These are phyloP conservation scores for Chenopodium formosanum DNA, from an alignment of 148 eudicot species.

Conservation along the genomic window DNA sequence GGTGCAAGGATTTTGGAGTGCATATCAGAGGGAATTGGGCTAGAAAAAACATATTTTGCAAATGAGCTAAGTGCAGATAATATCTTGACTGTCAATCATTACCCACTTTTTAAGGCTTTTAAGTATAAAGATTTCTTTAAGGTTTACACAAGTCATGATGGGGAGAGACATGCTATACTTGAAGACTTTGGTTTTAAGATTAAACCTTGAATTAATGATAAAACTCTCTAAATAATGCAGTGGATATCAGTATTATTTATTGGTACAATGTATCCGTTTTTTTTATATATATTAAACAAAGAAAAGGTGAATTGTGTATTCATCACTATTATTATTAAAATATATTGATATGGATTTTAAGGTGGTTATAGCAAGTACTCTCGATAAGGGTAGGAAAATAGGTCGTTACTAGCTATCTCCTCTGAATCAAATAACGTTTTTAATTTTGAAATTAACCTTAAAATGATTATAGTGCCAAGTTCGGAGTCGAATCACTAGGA, in stretches of 20 bases:
- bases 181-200: conserved; percentile 12
- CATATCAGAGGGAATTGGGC: conserved; percentile 30
- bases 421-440: no score
- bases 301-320: no score
- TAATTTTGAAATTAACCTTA: no score
- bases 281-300: no score
- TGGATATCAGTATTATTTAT: neutral
- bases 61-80: conserved; percentile 17
- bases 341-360: no score
- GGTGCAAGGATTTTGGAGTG: conserved; percentile 19
- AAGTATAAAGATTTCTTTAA: conserved; percentile 20
- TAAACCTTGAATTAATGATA: neutral
- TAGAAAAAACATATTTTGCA: conserved; percentile 22
- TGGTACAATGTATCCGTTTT: no score
- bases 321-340: no score
- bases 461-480: no score
- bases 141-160: conserved; percentile 3
- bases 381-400: no score
- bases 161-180: conserved; percentile 26
- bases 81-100: conserved; percentile 26
- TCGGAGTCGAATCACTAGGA: no score
- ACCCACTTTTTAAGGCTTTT: conserved; percentile 31
- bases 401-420: no score
- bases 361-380: no score
- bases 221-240: neutral